Evolutionary conservation across 495 filamentous ascomycete species (phyloP).

Genomic region (Chaetomium tenue): DNA sequence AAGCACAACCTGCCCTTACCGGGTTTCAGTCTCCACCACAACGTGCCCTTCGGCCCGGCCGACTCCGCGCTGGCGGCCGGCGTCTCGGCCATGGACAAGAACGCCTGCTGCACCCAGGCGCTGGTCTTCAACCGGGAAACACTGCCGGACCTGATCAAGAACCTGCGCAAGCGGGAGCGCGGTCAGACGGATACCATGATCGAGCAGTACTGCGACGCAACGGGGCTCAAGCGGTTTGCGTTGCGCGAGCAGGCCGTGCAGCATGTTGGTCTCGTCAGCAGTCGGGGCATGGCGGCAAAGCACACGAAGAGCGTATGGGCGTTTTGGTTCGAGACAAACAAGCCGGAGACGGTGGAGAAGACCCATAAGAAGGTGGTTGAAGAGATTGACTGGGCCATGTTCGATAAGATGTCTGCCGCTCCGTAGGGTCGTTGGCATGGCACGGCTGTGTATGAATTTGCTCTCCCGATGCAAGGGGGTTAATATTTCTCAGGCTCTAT

Average conservation of each 20-base stretch:
- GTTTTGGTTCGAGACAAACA: conserved; percentile 22
- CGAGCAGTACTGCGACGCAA: conserved; percentile 19
- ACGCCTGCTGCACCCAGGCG: conserved; percentile 49
- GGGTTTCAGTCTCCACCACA: conserved; percentile 39
- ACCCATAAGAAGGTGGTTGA: conserved; percentile 1
- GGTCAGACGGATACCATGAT: conserved; percentile 25
- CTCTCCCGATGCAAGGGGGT: too few relatives aligned
- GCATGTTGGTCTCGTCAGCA: conserved; percentile 24
- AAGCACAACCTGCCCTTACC: conserved; percentile 45
- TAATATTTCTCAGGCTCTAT: too few relatives aligned
- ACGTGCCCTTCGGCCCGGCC: conserved; percentile 21
- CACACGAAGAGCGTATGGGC: conserved; percentile 20
- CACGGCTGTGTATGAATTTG: background rate
- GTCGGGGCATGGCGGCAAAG: conserved; percentile 6
- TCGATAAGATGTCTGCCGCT: conserved; percentile 11
- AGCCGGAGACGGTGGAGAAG: conserved; percentile 13
- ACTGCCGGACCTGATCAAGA: conserved; percentile 32
- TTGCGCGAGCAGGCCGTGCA: conserved; percentile 20
- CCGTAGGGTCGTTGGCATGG: background rate
- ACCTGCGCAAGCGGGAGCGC: conserved; percentile 22
- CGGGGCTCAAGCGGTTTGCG: conserved; percentile 15
- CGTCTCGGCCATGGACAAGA: conserved; percentile 21
- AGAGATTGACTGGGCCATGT: conserved; percentile 21
- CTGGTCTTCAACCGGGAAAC: conserved; percentile 45
- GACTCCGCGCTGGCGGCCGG: background rate